Base-by-base conservation (phyloP, 176 grass and related monocot genomes). In the Carex parvula region DNA sequence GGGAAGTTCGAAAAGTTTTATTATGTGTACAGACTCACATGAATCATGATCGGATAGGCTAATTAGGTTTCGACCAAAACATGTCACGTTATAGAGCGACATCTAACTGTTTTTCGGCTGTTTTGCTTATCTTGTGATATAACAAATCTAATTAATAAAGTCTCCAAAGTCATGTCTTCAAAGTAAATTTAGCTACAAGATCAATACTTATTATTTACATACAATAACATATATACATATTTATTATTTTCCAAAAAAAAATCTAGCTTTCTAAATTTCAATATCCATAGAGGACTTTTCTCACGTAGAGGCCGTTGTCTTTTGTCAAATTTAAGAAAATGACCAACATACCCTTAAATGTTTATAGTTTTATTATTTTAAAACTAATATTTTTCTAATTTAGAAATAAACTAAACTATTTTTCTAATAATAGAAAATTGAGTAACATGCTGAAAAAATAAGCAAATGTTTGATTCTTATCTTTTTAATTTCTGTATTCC, bases 101-200 rank as follows among this genome's bases (percentile, higher is more conserved):
- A 67, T 66, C 16, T 82, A 82, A 82, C 80, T 32, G 80, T 64
- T 42, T 64, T 82, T 18, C n/a, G 12, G 20, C 80, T 82, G 35
- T 35, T 8, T 64, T 66, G 20, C 56, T 41, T 64, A 32, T 82
- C 80, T 82, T 39, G 61, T 82, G 80, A 82, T 59, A 42, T 35
- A 33, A 67, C 60, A 52, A 82, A 50, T 50, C 46, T 50, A 50
- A 50, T 39, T 53, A n/a, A 48, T 66, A n/a, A 48, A 48, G 79
- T 82, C n/a, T 7, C n/a, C 1, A 64, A 80, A 61, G 13, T 77
- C 14, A 37, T 60, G 60, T 17, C 56, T 50, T 21, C 30, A 22
- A 44, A 22, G 20, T 17, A 64, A 48, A 14, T 63, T 81, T 61
- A 64, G 56, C n/a, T 42, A 46, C 17, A 62, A 60, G 56, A 39